These are phyloP conservation scores for Pseudocercospora musae DNA, from an alignment of 2,329 filamentous ascomycete species.

Conservation along the genomic window DNA sequence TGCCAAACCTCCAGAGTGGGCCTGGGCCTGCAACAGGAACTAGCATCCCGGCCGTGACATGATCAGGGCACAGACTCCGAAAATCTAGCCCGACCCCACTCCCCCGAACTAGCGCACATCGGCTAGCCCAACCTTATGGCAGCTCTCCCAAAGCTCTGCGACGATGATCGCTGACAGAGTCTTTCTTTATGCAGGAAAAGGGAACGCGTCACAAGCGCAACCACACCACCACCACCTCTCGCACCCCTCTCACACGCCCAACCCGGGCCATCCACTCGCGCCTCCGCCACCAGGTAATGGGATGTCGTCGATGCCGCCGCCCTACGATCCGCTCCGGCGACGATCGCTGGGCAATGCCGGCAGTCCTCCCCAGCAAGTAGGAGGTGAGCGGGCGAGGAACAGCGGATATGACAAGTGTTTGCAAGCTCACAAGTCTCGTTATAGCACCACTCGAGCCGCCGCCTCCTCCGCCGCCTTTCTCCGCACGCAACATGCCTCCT, in stretches of 20 bases:
- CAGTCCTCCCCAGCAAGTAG: slow-evolving; percentile 34
- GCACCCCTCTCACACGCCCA: slow-evolving; percentile 19
- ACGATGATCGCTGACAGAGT: slow-evolving; percentile 16
- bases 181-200: slow-evolving; percentile 16
- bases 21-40: not conserved
- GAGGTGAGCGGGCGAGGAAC: slow-evolving; percentile 17
- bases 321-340: slow-evolving; percentile 43
- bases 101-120: not conserved
- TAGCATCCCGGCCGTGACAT: not conserved
- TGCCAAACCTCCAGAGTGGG: not conserved
- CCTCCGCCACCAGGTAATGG: slow-evolving; percentile 28
- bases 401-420: not conserved
- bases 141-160: not conserved
- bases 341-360: slow-evolving; percentile 42
- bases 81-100: not conserved
- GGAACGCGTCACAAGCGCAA: slow-evolving; percentile 31
- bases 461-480: slow-evolving; percentile 39
- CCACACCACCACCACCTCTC: slow-evolving; percentile 15
- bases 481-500: slow-evolving; percentile 48
- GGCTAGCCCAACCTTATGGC: not conserved
- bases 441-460: slow-evolving; percentile 33
- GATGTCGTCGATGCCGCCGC: slow-evolving; percentile 38
- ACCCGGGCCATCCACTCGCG: slow-evolving; percentile 20
- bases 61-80: not conserved
- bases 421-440: slow-evolving; percentile 1